A percentile compares a stretch with the other conserved stretches of the same genome.
These are phyloP conservation scores for Pontederia crassipes DNA, from an alignment of 176 grass and related monocot genomes.

Conservation along the genomic window DNA sequence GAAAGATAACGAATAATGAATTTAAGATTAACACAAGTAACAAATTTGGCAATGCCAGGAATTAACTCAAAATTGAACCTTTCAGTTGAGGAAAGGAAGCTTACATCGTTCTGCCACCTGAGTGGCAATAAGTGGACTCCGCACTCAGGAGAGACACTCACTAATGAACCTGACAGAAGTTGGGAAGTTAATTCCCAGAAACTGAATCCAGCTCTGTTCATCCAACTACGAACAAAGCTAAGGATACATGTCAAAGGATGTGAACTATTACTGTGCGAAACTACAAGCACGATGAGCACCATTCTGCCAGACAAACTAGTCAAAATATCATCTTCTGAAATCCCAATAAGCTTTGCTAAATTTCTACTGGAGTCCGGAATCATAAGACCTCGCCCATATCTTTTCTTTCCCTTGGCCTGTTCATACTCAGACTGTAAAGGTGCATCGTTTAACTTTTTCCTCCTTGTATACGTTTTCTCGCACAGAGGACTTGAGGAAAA, in stretches of 20 bases:
- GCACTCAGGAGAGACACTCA: slow-evolving; percentile 17
- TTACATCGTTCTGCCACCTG: slow-evolving; percentile 30
- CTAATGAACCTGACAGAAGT: slow-evolving; percentile 21
- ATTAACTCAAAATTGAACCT: no score
- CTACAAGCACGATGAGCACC: slow-evolving; percentile 41
- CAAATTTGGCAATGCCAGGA: not conserved
- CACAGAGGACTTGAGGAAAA: slow-evolving; percentile 27
- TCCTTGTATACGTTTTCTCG: slow-evolving; percentile 55
- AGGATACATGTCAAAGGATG: slow-evolving; percentile 34
- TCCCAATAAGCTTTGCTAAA: slow-evolving; percentile 22
- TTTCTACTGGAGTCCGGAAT: slow-evolving; percentile 25
- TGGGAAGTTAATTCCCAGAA: slow-evolving; percentile 41
- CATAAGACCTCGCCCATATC: slow-evolving; percentile 7
- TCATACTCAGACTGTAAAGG: not conserved
- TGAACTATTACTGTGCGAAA: slow-evolving; percentile 29
- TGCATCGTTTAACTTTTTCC: slow-evolving; percentile 28
- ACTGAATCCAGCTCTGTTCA: slow-evolving; percentile 19
- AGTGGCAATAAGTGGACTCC: slow-evolving; percentile 65
- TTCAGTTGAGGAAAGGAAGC: slow-evolving; percentile 1
- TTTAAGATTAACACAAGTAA: not conserved
- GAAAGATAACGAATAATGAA: not conserved
- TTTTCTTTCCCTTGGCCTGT: no score
- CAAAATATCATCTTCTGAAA: slow-evolving; percentile 24
- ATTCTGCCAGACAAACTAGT: slow-evolving; percentile 18
- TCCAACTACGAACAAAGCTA: slow-evolving; percentile 35